A percentile compares a stretch with the other conserved stretches of the same genome.
phyloP scores from a whole-genome alignment of 2,329 filamentous ascomycete genomes.

The Fusarium citri region DNA sequence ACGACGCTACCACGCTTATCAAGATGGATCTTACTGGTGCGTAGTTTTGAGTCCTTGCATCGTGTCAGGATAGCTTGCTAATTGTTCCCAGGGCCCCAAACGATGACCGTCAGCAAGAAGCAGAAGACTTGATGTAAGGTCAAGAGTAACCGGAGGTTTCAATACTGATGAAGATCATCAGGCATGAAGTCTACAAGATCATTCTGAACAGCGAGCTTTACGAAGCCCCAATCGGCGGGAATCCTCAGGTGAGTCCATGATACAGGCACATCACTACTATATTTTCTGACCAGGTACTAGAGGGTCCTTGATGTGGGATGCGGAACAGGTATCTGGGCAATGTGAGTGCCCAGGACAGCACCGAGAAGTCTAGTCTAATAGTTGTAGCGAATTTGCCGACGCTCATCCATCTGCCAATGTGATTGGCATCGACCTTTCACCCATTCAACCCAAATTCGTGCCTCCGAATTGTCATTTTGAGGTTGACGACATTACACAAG shows the following conservation, averaged over 20 bases:
- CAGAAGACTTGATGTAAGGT: conserved; percentile 44
- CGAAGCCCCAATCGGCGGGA: conserved; percentile 49
- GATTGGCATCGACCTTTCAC: conserved; percentile 67
- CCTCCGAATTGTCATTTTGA: conserved; percentile 73
- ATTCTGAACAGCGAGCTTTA: conserved; percentile 49
- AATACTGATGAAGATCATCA: neutral
- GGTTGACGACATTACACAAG: conserved; percentile 69
- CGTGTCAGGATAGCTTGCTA: accelerated
- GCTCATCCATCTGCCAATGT: conserved; percentile 59
- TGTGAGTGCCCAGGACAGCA: conserved; percentile 20
- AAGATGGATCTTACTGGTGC: conserved; percentile 56
- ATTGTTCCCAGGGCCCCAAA: conserved; percentile 41
- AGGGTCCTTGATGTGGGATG: conserved; percentile 50
- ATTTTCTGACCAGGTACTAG: neutral
- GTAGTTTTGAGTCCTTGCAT: accelerated
- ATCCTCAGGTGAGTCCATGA: conserved; percentile 32
- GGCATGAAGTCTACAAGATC: conserved; percentile 47
- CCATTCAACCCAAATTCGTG: conserved; percentile 67
- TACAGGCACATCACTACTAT: accelerated
- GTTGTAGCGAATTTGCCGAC: conserved; percentile 49
- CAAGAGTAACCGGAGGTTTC: accelerated
- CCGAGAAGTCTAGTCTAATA: conserved; percentile 1
- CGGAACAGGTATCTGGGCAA: conserved; percentile 55
- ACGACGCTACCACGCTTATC: conserved; percentile 61
- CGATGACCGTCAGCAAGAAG: conserved; percentile 45